Conservation (phyloP, 2,329 filamentous ascomycete genomes). For the Stachybotrys elegans region DNA sequence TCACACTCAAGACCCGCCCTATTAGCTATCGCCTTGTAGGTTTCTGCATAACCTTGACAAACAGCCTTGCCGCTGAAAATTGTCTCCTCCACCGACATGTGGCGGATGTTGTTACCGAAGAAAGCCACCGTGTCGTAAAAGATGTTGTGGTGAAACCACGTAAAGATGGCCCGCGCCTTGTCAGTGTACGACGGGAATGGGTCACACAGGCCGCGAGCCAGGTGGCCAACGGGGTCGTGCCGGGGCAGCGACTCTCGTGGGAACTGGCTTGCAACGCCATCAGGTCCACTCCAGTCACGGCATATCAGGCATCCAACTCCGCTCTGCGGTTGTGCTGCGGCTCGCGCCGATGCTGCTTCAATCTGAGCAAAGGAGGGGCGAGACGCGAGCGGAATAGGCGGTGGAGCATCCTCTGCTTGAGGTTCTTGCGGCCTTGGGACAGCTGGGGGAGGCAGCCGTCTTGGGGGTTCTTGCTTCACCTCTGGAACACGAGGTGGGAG, state of each 20-base stretch:
- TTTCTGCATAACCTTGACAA: conserved; percentile 83
- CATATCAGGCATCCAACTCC: conserved; percentile 66
- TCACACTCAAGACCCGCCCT: conserved; percentile 75
- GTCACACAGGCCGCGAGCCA: conserved; percentile 72
- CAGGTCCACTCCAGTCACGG: conserved; percentile 80
- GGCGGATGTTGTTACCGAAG: conserved; percentile 64
- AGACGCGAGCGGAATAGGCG: conserved; percentile 47
- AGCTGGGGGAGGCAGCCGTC: conserved; percentile 14
- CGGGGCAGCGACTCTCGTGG: conserved; percentile 66
- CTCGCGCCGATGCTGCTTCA: conserved; percentile 33
- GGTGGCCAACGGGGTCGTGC: conserved; percentile 60
- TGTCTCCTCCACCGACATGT: conserved; percentile 65
- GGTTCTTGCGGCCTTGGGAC: conserved; percentile 9
- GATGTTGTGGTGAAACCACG: conserved; percentile 94
- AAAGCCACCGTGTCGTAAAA: conserved; percentile 77
- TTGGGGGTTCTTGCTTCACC: conserved; percentile 38
- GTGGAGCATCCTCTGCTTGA: conserved; percentile 34
- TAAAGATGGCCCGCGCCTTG: conserved; percentile 88
- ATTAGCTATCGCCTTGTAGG: conserved; percentile 73
- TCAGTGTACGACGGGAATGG: conserved; percentile 80
- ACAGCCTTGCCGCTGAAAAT: conserved; percentile 77
- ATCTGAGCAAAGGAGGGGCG: conserved; percentile 49
- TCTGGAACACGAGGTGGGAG: conserved; percentile 3
- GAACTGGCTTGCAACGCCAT: conserved; percentile 71
- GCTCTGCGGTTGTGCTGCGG: conserved; percentile 18